phyloP scores from a whole-genome alignment of 768 basidiomycete genomes.

The Rhizopogon vinicolor region DNA sequence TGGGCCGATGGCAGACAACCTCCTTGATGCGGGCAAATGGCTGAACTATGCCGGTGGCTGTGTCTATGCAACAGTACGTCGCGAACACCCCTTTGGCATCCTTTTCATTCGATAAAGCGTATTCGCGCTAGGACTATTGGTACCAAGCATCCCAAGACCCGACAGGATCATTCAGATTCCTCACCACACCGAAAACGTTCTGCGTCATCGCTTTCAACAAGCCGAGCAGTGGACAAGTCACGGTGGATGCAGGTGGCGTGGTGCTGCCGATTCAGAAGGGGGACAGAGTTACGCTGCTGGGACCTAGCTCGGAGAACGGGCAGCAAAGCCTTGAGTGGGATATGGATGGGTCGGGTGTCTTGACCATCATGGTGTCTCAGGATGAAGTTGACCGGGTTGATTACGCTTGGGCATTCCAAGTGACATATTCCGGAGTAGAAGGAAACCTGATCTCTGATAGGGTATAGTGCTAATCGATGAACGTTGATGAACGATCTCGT shows the following conservation, averaged over 20 bases:
- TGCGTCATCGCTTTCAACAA: conserved; percentile 42
- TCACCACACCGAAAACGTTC: conserved; percentile 46
- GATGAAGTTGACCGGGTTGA: conserved; percentile 19
- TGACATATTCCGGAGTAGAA: conserved; percentile 21
- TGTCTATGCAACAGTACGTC: conserved; percentile 47
- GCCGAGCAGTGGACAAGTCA: conserved; percentile 29
- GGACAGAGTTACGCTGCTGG: conserved; percentile 39
- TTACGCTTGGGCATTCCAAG: conserved; percentile 39
- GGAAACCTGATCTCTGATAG: background rate
- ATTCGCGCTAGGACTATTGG: conserved; percentile 38
- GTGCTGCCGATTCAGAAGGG: conserved; percentile 39
- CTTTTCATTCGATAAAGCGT: background rate
- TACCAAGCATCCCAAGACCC: conserved; percentile 40
- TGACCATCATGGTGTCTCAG: conserved; percentile 27
- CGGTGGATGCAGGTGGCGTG: conserved; percentile 29
- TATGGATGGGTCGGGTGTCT: conserved; percentile 22
- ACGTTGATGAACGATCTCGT: too few relatives aligned
- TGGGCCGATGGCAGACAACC: conserved; percentile 39
- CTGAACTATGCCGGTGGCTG: conserved; percentile 45
- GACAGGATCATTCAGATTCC: conserved; percentile 36
- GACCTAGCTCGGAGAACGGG: conserved; percentile 14
- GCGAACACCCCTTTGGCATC: background rate
- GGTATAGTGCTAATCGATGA: too few relatives aligned
- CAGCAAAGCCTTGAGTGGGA: conserved; percentile 26
- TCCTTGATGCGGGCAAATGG: conserved; percentile 50